Evolutionary conservation across 129 eudicot genomes (phyloP).

Genomic region (Calendula officinalis): DNA sequence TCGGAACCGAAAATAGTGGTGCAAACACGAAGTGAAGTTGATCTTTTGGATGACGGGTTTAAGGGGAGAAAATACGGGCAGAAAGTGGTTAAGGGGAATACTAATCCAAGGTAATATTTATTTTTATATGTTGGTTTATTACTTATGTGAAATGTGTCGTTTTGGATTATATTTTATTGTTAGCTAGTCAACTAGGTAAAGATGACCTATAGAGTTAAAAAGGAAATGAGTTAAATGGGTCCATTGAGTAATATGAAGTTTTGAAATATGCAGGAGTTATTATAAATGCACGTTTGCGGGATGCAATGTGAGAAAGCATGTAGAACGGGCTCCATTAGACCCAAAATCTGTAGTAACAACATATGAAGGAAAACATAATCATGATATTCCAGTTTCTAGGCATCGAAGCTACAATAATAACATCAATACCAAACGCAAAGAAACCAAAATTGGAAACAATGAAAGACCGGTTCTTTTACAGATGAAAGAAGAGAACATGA

Average conservation of each 20-base stretch:
- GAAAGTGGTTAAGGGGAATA: slow-evolving; percentile 24
- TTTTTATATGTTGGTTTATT: too few relatives aligned
- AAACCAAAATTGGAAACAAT: slow-evolving; percentile 26
- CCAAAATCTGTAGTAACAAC: slow-evolving; percentile 85
- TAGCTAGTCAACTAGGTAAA: too few relatives aligned
- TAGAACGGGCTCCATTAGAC: slow-evolving; percentile 88
- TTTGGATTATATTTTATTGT: neutral
- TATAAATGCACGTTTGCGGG: slow-evolving; percentile 83
- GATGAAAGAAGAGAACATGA: slow-evolving; percentile 63
- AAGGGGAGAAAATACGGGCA: slow-evolving; percentile 30
- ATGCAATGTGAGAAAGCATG: slow-evolving; percentile 81
- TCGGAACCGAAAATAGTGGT: slow-evolving; percentile 26
- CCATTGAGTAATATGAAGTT: slow-evolving; percentile 2
- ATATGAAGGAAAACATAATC: slow-evolving; percentile 88
- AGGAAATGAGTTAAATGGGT: too few relatives aligned
- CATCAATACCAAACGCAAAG: slow-evolving; percentile 25
- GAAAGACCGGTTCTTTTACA: slow-evolving; percentile 41
- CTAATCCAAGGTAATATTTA: slow-evolving; percentile 27
- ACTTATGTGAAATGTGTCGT: neutral
- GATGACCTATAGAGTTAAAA: too few relatives aligned
- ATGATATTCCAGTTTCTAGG: slow-evolving; percentile 63
- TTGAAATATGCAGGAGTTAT: slow-evolving; percentile 59
- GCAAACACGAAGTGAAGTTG: slow-evolving; percentile 22
- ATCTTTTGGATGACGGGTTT: slow-evolving; percentile 31
- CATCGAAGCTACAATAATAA: slow-evolving; percentile 25